A percentile compares a stretch with the other conserved stretches of the same genome.
Evolutionary conservation across 805 yeast species (phyloP).

Genomic region (Tetrapisispora phaffii): DNA sequence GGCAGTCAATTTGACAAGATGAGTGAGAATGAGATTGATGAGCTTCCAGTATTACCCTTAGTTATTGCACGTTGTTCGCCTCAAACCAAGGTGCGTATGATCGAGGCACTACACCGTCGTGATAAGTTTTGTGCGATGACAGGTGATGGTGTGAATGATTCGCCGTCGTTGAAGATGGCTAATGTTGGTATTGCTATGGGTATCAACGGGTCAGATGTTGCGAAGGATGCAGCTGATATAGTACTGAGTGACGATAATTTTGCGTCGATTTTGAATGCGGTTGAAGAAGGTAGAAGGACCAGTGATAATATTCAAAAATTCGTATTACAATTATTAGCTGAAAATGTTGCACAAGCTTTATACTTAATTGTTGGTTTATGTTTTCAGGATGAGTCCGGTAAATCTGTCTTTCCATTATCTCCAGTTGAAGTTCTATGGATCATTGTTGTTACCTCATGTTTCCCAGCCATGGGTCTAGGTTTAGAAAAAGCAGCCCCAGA

Average conservation of each 20-base stretch:
- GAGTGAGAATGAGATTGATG: slow-evolving; percentile 58
- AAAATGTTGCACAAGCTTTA: slow-evolving; percentile 86
- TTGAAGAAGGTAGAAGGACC: slow-evolving; percentile 95
- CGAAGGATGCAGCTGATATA: slow-evolving; percentile 97
- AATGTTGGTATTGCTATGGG: slow-evolving; percentile 96
- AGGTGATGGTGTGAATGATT: slow-evolving; percentile 98
- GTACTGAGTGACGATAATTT: slow-evolving; percentile 93
- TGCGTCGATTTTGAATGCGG: slow-evolving; percentile 83
- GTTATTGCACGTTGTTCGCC: slow-evolving; percentile 94
- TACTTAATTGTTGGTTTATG: slow-evolving; percentile 76
- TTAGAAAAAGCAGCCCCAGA: slow-evolving; percentile 94
- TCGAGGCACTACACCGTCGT: slow-evolving; percentile 76
- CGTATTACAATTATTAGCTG: slow-evolving; percentile 86
- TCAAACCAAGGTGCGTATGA: slow-evolving; percentile 83
- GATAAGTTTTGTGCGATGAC: slow-evolving; percentile 97
- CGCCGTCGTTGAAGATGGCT: slow-evolving; percentile 91
- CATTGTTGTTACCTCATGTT: slow-evolving; percentile 94
- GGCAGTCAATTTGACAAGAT: slow-evolving; percentile 75
- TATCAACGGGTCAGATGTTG: slow-evolving; percentile 91
- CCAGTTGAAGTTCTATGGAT: slow-evolving; percentile 98
- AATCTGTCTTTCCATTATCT: slow-evolving; percentile 83
- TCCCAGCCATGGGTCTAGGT: slow-evolving; percentile 96
- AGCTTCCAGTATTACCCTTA: slow-evolving; percentile 67
- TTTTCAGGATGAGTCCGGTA: slow-evolving; percentile 56
- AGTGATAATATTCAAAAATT: slow-evolving; percentile 91